These are phyloP conservation scores for Galerina marginata DNA, from an alignment of 768 basidiomycete species.

Conservation along the genomic window DNA sequence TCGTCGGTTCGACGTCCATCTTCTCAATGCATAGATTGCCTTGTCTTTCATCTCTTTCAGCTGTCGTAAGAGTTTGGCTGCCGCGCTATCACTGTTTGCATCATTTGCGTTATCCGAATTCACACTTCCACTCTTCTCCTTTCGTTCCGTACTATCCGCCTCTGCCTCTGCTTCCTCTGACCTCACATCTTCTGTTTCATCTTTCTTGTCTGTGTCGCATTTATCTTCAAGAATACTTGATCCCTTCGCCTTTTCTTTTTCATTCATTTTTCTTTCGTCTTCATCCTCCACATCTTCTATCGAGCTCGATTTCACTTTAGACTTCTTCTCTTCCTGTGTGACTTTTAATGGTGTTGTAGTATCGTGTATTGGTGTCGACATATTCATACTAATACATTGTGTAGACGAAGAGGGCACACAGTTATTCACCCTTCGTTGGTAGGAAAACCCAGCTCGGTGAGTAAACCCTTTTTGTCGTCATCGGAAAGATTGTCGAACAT, in stretches of 20 bases:
- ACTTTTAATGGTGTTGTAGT: neutral
- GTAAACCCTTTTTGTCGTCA: neutral
- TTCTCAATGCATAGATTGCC: neutral
- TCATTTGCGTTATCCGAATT: too few relatives aligned
- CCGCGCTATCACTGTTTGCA: too few relatives aligned
- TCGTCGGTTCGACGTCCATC: neutral
- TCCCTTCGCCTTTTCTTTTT: too few relatives aligned
- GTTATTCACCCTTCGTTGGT: neutral
- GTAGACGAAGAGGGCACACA: constrained; percentile 2
- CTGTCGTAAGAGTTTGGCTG: neutral
- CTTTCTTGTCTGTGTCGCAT: neutral
- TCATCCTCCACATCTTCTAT: neutral
- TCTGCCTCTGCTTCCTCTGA: neutral
- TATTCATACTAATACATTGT: constrained; percentile 1
- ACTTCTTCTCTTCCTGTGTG: neutral
- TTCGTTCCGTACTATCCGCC: neutral
- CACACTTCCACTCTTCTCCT: too few relatives aligned
- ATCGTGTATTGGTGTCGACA: neutral
- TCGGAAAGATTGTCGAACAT: neutral
- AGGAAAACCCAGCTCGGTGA: neutral
- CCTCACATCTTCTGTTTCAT: neutral
- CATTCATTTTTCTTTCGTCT: neutral
- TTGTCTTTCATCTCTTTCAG: neutral
- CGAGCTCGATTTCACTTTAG: neutral
- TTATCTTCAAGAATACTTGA: too few relatives aligned